Evolutionary conservation across 768 basidiomycete species (phyloP).

Genomic region (Galerina sulciceps): DNA sequence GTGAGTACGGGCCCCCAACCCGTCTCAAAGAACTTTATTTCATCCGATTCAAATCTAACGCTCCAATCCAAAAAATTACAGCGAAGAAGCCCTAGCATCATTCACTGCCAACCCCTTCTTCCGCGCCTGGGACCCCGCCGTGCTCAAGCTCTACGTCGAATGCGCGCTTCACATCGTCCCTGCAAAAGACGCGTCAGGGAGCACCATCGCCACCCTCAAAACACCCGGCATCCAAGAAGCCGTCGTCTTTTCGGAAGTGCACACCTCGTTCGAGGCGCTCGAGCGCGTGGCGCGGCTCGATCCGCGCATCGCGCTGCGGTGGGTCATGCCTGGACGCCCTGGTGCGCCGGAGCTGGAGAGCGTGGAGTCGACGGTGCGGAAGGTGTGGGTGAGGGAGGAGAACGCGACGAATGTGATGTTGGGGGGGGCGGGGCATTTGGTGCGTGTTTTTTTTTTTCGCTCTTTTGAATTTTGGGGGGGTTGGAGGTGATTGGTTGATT

Average conservation of each 20-base stretch:
- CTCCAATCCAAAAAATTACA: conserved; percentile 23
- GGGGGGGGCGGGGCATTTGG: conserved; percentile 47
- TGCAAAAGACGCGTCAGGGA: conserved; percentile 34
- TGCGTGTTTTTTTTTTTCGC: conserved; percentile 25
- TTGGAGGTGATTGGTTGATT: background rate
- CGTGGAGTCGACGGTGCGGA: conserved; percentile 33
- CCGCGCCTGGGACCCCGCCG: conserved; percentile 66
- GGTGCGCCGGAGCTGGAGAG: conserved; percentile 43
- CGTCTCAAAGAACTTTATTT: too few species aligned
- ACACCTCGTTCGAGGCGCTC: conserved; percentile 45
- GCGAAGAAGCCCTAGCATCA: conserved; percentile 59
- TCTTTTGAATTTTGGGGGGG: too few species aligned
- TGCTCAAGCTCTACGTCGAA: conserved; percentile 63
- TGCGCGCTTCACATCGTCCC: conserved; percentile 50
- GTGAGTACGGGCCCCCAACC: too few species aligned
- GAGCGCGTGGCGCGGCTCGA: conserved; percentile 49
- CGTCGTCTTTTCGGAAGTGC: conserved; percentile 55
- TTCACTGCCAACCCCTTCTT: conserved; percentile 71
- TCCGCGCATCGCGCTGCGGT: conserved; percentile 52
- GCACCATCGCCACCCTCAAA: conserved; percentile 62
- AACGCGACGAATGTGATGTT: conserved; percentile 46
- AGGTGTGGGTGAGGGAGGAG: conserved; percentile 47
- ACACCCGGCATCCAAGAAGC: conserved; percentile 71
- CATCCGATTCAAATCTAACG: background rate
- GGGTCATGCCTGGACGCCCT: conserved; percentile 55